Evolutionary conservation across 1,284 basidiomycete species (phyloP), one percentile per base, ranked within the genome.

Genomic region (Meripilus lineatus): DNA sequence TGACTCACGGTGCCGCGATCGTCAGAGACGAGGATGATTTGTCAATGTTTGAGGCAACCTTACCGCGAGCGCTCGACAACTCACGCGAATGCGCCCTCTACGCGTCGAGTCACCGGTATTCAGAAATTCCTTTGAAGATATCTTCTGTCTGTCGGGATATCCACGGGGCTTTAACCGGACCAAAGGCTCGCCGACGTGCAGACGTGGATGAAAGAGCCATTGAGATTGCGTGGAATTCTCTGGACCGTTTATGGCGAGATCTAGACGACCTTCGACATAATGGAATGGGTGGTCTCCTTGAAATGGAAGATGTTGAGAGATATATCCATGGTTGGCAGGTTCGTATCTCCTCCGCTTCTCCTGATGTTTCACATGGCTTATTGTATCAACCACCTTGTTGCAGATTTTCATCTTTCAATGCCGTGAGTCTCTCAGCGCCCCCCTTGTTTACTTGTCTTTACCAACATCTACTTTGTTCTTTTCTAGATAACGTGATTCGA

Each of bases 321-420:
- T 85, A 80, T 54, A 75, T 79, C 36, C 72, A 78, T 53, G 74
- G 75, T 35, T 88, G 84, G 79, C 80, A 77, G 75, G 81, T 84
- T 57, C 55, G 72, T 63, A 38, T 36, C 39, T 30, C n/a, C 36
- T 32, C 21, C 21, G 13, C 35, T 38, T 22, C 42, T 11, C 22
- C 26, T 23, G 44, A n/a, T n/a, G n/a, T n/a, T n/a, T n/a, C n/a
- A 36, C 26, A 25, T 35, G 47, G 34, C 44, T 25, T 48, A 24
- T 47, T 44, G 44, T 44, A 32, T 43, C n/a, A n/a, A n/a, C 42
- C 40, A 37, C 44, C 40, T 32, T 28, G 50, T 42, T 33, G 22
- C 46, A 86, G 83, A 76, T 91, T 58, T 79, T 81, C 65, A 74
- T 90, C 58, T 84, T 88, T 59, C 77, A 90, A 69, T 87, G 81